Base-by-base conservation (phyloP, 805 yeast genomes). In the Cyberlindnera veronae region DNA sequence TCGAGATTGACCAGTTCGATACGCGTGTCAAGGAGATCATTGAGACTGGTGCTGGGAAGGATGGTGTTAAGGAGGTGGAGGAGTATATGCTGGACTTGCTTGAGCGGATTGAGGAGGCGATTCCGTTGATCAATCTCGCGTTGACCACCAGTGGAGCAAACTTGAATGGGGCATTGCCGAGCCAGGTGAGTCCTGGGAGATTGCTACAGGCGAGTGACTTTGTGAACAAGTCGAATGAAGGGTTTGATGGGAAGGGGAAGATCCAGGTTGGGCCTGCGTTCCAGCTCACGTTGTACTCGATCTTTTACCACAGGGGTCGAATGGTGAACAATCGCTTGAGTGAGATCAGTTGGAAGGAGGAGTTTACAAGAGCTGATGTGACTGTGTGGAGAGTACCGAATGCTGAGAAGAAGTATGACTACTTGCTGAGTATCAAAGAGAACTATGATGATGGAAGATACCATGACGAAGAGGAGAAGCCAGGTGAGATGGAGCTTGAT, bases 281-380 rank as follows among this genome's bases (percentile, higher is more conserved):
- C 57, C 69, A 67, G 41, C 57, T 81, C 33, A 79, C 76, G 3
- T 60, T 74, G 48, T 85, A 76, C 49, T 67, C 85, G 5, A 71
- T 85, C 4, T 84, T 83, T 51, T 78, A 79, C 54, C 76, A 79
- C 42, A 71, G 77, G 10, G 70, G 72, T 34, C 53, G 75, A 30
- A 55, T 62, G 23, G 64, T 64, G 10, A 46, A 47, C 29, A 39
- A 41, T 31, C 30, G 32, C 29, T 46, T 16, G 42, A 55, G 55
- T 14, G 71, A 74, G 38, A 69, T 84, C 3, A 67, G 76, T 3
- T 85, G 95, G 95, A 81, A 80, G 48, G 95, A 85, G 49, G 80
- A 79, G 35, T 74, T 68, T 60, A 80, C 87, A 14, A 69, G 77
- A 40, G 74, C 82, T 24, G 53, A 58, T 39, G 74, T 77, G 0